Conservation (phyloP, 345 rosid species). For the Eucalyptus shirleyi region DNA sequence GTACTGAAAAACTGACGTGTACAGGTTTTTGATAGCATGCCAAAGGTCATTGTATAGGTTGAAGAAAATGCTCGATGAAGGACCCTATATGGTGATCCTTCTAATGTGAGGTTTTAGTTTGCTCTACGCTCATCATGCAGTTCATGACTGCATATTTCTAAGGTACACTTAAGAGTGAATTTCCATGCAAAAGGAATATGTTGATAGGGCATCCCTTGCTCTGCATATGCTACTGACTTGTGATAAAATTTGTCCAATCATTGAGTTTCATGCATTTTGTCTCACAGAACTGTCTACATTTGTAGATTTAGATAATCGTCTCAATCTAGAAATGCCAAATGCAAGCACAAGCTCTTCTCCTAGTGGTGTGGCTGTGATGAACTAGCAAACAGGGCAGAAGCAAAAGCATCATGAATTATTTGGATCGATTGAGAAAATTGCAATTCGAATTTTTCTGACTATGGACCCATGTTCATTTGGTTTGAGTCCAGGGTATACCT, state of each 20-base stretch:
- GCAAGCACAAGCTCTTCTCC: too few species aligned
- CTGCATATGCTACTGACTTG: neutral
- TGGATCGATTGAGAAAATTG: too few species aligned
- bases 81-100: neutral
- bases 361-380: too few species aligned
- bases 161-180: neutral
- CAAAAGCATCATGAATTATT: too few species aligned
- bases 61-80: neutral
- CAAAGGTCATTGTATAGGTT: neutral
- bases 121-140: neutral
- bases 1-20: too few species aligned
- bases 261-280: neutral
- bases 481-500: too few species aligned
- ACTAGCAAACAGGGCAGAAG: too few species aligned
- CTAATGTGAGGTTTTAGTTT: neutral
- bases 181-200: neutral
- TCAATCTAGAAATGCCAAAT: neutral
- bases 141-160: neutral
- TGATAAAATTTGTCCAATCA: neutral
- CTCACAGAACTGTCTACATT: neutral
- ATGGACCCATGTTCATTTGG: too few species aligned
- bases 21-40: neutral
- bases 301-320: accelerated
- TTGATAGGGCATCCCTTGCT: neutral
- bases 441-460: too few species aligned